Percentiles rank a stretch among this genome's conserved stretches.
Conservation (phyloP, 306 rosid genomes). For the Glycyrrhiza uralensis region DNA sequence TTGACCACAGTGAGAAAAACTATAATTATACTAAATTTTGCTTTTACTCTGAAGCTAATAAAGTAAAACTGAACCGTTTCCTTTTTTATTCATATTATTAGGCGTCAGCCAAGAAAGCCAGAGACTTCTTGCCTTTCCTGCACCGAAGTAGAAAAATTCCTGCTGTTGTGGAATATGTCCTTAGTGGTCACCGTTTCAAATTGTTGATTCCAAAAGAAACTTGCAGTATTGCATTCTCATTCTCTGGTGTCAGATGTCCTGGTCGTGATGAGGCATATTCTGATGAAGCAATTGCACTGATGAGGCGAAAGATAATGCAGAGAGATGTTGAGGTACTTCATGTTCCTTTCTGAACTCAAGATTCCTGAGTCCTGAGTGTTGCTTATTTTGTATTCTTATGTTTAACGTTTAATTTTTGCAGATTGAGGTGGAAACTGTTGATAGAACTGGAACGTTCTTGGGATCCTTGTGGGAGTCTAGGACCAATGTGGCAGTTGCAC, state of each 20-base stretch:
- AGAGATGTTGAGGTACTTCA: conserved; percentile 81
- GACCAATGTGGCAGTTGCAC: conserved; percentile 62
- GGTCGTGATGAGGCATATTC: conserved; percentile 90
- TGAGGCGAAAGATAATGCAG: conserved; percentile 96
- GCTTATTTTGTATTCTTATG: not conserved
- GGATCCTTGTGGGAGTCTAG: conserved; percentile 91
- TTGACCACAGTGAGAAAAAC: conserved; percentile 55
- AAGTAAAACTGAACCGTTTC: not conserved
- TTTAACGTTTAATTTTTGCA: conserved; percentile 22
- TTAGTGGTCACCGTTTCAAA: conserved; percentile 95
- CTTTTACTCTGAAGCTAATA: not conserved
- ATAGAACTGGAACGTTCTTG: conserved; percentile 88
- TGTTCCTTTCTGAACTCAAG: conserved; percentile 8
- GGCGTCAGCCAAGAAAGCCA: conserved; percentile 84
- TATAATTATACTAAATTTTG: not conserved
- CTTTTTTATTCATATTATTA: conserved; percentile 35
- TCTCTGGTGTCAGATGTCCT: conserved; percentile 92
- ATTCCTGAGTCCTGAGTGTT: conserved; percentile 1
- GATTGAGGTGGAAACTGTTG: conserved; percentile 93
- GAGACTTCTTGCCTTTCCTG: conserved; percentile 83
- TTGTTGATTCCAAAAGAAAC: conserved; percentile 93
- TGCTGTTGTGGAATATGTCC: conserved; percentile 91
- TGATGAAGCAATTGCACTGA: conserved; percentile 88
- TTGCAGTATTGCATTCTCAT: conserved; percentile 84
- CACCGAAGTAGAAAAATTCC: conserved; percentile 79